Base-by-base conservation (phyloP, 2,329 filamentous ascomycete species). In the Boeremia lycopersici region DNA sequence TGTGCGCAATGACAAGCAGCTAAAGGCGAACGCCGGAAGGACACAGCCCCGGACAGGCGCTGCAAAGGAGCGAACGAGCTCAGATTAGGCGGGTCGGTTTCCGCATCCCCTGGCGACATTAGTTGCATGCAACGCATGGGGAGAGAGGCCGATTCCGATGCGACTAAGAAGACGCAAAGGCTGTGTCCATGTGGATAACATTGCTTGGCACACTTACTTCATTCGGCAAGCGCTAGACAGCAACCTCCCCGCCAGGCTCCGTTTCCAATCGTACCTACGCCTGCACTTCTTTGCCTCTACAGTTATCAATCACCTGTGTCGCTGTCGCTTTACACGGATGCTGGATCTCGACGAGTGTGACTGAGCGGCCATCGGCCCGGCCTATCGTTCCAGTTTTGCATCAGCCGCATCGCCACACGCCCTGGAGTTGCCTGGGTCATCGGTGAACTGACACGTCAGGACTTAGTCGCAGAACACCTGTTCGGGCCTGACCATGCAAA, bases 31-130 rank as follows among this genome's bases (percentile, higher is more conserved):
- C n/a, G 8, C 39, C 15, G 39, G 40, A 8, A 28, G 30, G 46
- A 41, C 45, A 35, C 19, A 35, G 35, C 52, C 46, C 29, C 40
- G 35, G 13, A 38, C 36, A 31, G 29, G 7, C 17, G 40, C 45
- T 41, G 45, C 51, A 54, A 15, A 25, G 34, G 26, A 41, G 52
- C 36, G 52, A 55, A 55, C 52, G 52, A 55, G 52, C 52, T 50
- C 41, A 47, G 29, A 42, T 39, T 38, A 30, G 23, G 36, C 52
- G 52, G 52, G 35, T 41, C 50, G 41, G 46, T 7, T 55, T 31
- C 52, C 52, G 52, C 36, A 34, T 55, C 52, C 52, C 46, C 46
- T 55, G 52, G 52, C 52, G 52, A 50, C 30, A 11, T 55, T 55
- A 50, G 41, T 34, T 47, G 42, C 46, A 54, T 49, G 44, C 26